These are phyloP conservation scores for Cryptosporidium ubiquitum DNA, from an alignment of 169 alveolate genomes.

Conservation along the genomic window DNA sequence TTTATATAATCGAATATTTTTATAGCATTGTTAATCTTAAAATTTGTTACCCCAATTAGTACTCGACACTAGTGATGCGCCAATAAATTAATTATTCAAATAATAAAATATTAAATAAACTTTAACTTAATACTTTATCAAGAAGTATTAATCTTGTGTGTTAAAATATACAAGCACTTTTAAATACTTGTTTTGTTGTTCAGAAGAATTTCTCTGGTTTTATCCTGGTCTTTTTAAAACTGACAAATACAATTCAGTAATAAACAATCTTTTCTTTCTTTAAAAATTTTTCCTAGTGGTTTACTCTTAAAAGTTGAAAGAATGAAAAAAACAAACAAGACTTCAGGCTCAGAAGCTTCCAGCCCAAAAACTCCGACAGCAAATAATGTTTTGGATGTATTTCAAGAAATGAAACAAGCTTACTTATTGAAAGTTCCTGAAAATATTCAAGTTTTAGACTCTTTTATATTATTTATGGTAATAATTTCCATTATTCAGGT, in stretches of 20 bases:
- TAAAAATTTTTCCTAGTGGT: not conserved
- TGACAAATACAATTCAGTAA: not conserved
- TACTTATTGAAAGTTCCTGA: slow-evolving; percentile 50
- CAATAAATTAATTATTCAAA: not conserved
- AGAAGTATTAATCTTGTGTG: not conserved
- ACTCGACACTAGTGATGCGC: slow-evolving; percentile 38
- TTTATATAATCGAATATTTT: not conserved
- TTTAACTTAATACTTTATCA: not conserved
- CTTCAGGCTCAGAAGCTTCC: not conserved
- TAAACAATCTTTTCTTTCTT: no score
- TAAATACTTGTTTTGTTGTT: not conserved
- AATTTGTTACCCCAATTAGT: slow-evolving; percentile 40
- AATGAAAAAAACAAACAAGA: not conserved
- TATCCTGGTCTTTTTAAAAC: not conserved
- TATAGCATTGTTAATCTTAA: not conserved
- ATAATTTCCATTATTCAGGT: slow-evolving; percentile 31
- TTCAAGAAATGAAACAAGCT: slow-evolving; percentile 25
- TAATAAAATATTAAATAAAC: not conserved
- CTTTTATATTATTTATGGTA: slow-evolving; percentile 21
- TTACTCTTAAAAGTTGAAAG: not conserved
- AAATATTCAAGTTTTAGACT: slow-evolving; percentile 38
- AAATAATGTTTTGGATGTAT: not conserved
- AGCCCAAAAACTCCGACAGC: not conserved
- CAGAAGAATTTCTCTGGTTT: not conserved
- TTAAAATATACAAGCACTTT: not conserved